Conservation (phyloP, 345 rosid species). For the Mangifera indica region DNA sequence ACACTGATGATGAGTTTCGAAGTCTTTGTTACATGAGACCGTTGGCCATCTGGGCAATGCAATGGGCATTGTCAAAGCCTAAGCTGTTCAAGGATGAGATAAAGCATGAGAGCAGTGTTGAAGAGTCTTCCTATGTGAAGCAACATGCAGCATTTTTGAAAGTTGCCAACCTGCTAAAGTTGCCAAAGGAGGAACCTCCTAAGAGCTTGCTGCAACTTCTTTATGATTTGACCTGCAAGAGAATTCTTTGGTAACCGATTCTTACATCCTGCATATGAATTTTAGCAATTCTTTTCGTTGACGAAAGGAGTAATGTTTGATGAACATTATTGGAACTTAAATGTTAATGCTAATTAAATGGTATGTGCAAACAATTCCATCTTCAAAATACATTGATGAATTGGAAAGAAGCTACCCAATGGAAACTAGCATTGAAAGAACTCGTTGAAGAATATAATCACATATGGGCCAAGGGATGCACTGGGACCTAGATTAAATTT, state of each 20-base stretch:
- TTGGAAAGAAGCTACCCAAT: neutral
- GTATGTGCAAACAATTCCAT: neutral
- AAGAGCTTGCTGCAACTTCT: conserved; percentile 41
- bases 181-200: conserved; percentile 40
- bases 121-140: conserved; percentile 31
- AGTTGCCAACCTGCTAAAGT: conserved; percentile 54
- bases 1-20: conserved; percentile 45
- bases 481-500: no score
- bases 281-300: neutral
- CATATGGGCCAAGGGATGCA: no score
- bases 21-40: conserved; percentile 80
- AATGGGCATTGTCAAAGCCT: conserved; percentile 66
- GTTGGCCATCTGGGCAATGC: conserved; percentile 80
- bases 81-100: conserved; percentile 28
- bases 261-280: neutral
- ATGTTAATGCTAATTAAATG: neutral
- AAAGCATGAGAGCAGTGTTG: conserved; percentile 23
- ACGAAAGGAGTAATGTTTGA: neutral
- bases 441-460: no score
- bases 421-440: neutral
- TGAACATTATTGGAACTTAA: neutral
- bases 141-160: conserved; percentile 62
- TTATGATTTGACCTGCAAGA: conserved; percentile 46
- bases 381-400: neutral
- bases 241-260: conserved; percentile 25